phyloP scores from a whole-genome alignment of 2,329 filamentous ascomycete genomes.

The Clathrospora elynae region DNA sequence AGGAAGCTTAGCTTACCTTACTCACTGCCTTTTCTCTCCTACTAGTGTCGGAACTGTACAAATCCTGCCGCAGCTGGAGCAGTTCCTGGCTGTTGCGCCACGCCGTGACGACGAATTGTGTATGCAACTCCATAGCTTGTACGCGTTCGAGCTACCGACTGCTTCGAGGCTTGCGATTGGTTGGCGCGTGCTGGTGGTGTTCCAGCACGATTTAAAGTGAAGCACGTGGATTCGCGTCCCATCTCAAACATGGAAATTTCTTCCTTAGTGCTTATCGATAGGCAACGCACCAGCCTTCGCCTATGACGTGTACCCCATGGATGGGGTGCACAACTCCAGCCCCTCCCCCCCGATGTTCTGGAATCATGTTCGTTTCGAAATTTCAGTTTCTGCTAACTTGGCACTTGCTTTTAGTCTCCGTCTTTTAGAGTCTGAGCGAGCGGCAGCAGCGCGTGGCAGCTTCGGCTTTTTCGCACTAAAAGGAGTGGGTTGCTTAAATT shows the following conservation, averaged over 20 bases:
- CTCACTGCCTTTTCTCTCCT: conserved; percentile 46
- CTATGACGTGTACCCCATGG: too few species aligned
- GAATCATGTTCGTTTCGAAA: conserved; percentile 13
- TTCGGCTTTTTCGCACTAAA: too few species aligned
- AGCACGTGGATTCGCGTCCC: conserved; percentile 13
- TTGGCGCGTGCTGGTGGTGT: conserved; percentile 1
- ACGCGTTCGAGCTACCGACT: background rate
- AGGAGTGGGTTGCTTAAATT: conserved; percentile 2
- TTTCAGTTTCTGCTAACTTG: conserved; percentile 10
- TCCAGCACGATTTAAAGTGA: conserved; percentile 2
- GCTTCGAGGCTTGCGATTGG: conserved; percentile 17
- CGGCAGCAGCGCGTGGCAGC: conserved; percentile 4
- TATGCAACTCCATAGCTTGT: conserved; percentile 19
- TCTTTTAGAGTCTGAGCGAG: background rate
- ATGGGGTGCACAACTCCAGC: background rate
- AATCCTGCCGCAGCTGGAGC: conserved; percentile 65
- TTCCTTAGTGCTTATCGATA: too few species aligned
- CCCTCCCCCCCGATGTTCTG: conserved; percentile 11
- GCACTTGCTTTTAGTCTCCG: conserved; percentile 12
- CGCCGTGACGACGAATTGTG: conserved; percentile 16
- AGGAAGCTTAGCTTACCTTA: conserved; percentile 38
- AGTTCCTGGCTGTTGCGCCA: conserved; percentile 72
- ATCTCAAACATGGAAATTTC: background rate
- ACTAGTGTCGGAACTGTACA: conserved; percentile 58
- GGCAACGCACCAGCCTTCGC: too few species aligned